These are phyloP conservation scores for Haplosporangium sp. DNA, from an alignment of 371 early-diverging fungal species.

Conservation along the genomic window DNA sequence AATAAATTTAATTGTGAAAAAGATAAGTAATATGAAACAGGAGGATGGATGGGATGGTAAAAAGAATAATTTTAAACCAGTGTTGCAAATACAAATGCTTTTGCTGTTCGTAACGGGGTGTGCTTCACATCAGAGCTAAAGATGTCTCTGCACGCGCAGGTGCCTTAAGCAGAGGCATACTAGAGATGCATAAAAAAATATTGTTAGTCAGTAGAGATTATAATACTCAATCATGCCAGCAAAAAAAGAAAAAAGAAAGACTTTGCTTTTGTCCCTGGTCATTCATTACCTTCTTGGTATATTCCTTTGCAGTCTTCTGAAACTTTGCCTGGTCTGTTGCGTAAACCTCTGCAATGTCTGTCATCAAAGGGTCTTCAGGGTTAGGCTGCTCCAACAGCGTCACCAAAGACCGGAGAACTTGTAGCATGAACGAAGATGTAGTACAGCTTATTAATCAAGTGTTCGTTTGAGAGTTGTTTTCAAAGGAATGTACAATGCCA, in stretches of 20 bases:
- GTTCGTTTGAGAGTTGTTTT: neutral
- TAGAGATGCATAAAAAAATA: too few relatives aligned
- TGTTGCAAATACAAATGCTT: too few relatives aligned
- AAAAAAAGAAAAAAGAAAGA: neutral
- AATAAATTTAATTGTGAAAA: too few relatives aligned
- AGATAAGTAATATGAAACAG: too few relatives aligned
- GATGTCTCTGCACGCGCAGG: too few relatives aligned
- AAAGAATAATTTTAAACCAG: too few relatives aligned
- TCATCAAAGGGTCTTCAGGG: slow-evolving; percentile 91
- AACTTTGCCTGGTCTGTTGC: slow-evolving; percentile 79
- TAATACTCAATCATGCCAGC: too few relatives aligned
- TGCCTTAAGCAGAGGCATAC: too few relatives aligned
- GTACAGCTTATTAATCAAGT: neutral
- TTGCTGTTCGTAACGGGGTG: too few relatives aligned
- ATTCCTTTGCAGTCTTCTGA: slow-evolving; percentile 83
- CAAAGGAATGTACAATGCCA: neutral
- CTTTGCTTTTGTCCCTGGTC: neutral
- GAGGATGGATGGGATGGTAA: too few relatives aligned
- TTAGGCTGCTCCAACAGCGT: slow-evolving; percentile 85
- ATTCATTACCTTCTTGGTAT: slow-evolving; percentile 72
- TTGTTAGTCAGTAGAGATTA: too few relatives aligned
- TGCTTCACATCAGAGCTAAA: too few relatives aligned
- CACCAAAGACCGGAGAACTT: slow-evolving; percentile 79
- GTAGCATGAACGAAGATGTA: neutral
- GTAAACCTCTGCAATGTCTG: slow-evolving; percentile 86